Conservation (phyloP, 2,329 filamentous ascomycete species). For the Cercospora beticola region DNA sequence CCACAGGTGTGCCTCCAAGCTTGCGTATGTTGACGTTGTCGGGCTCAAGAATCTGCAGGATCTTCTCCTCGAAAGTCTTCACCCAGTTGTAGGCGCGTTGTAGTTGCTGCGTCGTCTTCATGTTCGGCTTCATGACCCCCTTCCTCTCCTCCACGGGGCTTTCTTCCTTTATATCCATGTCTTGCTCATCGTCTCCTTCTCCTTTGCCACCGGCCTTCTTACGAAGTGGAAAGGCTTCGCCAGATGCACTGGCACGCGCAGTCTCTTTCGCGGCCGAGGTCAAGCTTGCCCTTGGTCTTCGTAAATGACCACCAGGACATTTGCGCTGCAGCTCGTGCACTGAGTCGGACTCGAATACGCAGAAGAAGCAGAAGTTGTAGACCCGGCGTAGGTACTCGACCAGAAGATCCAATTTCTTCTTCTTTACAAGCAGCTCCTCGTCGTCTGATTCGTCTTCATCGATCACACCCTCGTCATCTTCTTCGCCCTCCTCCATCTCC, state of each 20-base stretch:
- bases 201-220: constrained; percentile 54
- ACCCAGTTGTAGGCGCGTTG: constrained; percentile 98
- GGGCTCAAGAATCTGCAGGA: constrained; percentile 87
- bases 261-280: constrained; percentile 80
- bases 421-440: constrained; percentile 84
- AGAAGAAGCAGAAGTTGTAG: constrained; percentile 99
- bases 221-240: constrained; percentile 80
- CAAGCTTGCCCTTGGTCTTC: constrained; percentile 81
- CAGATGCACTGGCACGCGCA: constrained; percentile 77
- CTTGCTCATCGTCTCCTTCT: constrained; percentile 49
- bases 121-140: constrained; percentile 49
- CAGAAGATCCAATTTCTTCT: constrained; percentile 93
- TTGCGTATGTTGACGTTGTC: constrained; percentile 84
- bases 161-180: constrained; percentile 29
- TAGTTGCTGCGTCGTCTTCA: constrained; percentile 85
- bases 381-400: constrained; percentile 96
- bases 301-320: constrained; percentile 94
- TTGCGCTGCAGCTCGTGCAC: constrained; percentile 94
- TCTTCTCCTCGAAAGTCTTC: constrained; percentile 95
- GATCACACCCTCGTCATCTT: constrained; percentile 42
- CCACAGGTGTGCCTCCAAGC: constrained; percentile 80
- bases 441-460: constrained; percentile 79
- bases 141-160: constrained; percentile 65
- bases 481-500: constrained; percentile 77
- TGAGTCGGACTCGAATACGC: constrained; percentile 96